Evolutionary conservation across 2,329 filamentous ascomycete species (phyloP), one percentile per base, ranked within the genome.

Genomic region (Chaetomium olivaceum): DNA sequence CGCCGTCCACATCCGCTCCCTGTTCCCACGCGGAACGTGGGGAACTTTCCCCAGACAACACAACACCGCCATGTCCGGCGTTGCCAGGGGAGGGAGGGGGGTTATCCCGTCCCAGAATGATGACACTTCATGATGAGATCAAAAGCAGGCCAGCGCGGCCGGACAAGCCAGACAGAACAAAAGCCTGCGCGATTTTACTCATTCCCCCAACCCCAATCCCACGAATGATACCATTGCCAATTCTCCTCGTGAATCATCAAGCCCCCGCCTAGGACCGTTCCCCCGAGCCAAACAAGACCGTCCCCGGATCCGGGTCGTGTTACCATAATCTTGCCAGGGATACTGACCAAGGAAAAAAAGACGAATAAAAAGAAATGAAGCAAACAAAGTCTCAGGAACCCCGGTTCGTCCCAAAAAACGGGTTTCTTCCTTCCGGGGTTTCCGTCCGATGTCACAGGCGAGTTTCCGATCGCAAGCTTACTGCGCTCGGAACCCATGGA

Each of bases 11-110:
- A 60, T 63, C 57, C 56, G 64, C 23, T 59, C 64, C 64, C 60
- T 63, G 56, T 19, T 66, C 50, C 64, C 64, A 66, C 64, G 59
- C 36, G 50, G 56, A 50, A 25, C 60, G 64, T 66, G 64, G 64
- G 60, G 59, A 65, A 61, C 5, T 25, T 25, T 56, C 27, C 39
- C 39, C 46, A 39, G 36, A 63, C 59, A 59, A 58, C 33, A 39
- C 51, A 21, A 23, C 59, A 36, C 29, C 64, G 54, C 50, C 23
- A 43, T 56, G 39, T 57, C 31, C 51, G 36, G 57, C 57, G 27
- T 23, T 50, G 25, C 54, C 39, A 43, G 39, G 39, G 39, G 36
- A 14, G 36, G 6, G 1, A 9, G 31, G 31, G 33, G 33, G 33
- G 5, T 36, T 19, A n/a, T 43, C 16, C 39, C 16, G 14, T 19